Percentiles rank a stretch among this genome's conserved stretches.
Conservation (phyloP, 805 yeast species). For the Hanseniaspora nectarophila region DNA sequence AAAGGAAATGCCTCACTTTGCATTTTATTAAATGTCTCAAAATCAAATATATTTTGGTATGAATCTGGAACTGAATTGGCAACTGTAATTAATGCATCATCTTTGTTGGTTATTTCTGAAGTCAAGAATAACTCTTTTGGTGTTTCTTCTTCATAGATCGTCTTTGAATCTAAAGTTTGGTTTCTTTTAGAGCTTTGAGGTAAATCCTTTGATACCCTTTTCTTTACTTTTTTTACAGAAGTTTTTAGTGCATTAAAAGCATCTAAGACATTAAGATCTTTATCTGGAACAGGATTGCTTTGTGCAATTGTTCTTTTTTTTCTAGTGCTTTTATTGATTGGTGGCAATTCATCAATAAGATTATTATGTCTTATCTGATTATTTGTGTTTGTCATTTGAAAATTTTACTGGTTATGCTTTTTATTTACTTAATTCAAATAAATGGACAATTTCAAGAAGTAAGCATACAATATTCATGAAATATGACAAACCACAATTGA, state of each 20-base stretch:
- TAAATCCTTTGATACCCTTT: no score
- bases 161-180: neutral
- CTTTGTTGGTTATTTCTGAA: neutral
- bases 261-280: neutral
- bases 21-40: constrained; percentile 37
- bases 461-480: neutral
- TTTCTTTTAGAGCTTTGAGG: neutral
- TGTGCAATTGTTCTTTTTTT: neutral
- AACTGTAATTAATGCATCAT: neutral
- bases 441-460: neutral
- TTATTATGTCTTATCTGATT: neutral
- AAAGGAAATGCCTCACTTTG: constrained; percentile 35
- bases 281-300: neutral
- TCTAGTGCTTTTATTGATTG: neutral
- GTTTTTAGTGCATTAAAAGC: neutral
- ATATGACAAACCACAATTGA: neutral
- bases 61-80: neutral
- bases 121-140: neutral
- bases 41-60: constrained; percentile 24
- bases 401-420: neutral
- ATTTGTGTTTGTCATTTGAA: neutral
- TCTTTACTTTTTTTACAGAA: neutral
- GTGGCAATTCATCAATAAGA: neutral
- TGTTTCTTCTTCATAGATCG: neutral
- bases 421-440: neutral